Evolutionary conservation across 1,284 basidiomycete genomes (phyloP).

Genomic region (Trametes pubescens): DNA sequence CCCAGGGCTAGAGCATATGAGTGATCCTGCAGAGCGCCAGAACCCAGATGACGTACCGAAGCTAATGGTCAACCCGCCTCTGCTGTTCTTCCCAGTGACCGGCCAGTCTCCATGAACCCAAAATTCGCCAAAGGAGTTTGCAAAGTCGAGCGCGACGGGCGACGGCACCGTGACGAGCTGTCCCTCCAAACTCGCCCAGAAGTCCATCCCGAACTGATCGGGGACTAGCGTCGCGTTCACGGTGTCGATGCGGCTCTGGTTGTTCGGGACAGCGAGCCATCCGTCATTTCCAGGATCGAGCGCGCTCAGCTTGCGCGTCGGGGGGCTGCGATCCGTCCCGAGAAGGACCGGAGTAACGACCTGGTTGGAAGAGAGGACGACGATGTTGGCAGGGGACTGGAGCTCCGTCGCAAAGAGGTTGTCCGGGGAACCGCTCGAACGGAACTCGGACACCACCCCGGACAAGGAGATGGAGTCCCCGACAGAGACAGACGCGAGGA

Average conservation of each 20-base stretch:
- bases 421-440: slow-evolving; percentile 51
- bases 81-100: slow-evolving; percentile 58
- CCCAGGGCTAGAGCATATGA: slow-evolving; percentile 41
- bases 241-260: slow-evolving; percentile 53
- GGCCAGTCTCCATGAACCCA: slow-evolving; percentile 67
- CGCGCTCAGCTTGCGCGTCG: slow-evolving; percentile 56
- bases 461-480: slow-evolving; percentile 60
- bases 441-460: slow-evolving; percentile 58
- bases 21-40: not conserved
- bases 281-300: slow-evolving; percentile 62
- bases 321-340: slow-evolving; percentile 60
- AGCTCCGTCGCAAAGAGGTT: slow-evolving; percentile 63
- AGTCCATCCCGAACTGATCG: slow-evolving; percentile 61
- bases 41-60: slow-evolving; percentile 48
- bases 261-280: slow-evolving; percentile 62
- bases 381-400: slow-evolving; percentile 54
- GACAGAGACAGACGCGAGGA: slow-evolving; percentile 52
- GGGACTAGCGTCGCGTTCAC: slow-evolving; percentile 58
- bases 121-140: slow-evolving; percentile 62
- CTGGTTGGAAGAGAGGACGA: slow-evolving; percentile 56
- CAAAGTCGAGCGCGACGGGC: slow-evolving; percentile 58
- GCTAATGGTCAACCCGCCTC: slow-evolving; percentile 64
- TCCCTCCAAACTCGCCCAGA: slow-evolving; percentile 69
- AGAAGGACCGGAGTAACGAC: slow-evolving; percentile 56
- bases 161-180: slow-evolving; percentile 61